These are phyloP conservation scores for Digitaria exilis DNA, from an alignment of 202 grass and related monocot genomes.

Conservation along the genomic window DNA sequence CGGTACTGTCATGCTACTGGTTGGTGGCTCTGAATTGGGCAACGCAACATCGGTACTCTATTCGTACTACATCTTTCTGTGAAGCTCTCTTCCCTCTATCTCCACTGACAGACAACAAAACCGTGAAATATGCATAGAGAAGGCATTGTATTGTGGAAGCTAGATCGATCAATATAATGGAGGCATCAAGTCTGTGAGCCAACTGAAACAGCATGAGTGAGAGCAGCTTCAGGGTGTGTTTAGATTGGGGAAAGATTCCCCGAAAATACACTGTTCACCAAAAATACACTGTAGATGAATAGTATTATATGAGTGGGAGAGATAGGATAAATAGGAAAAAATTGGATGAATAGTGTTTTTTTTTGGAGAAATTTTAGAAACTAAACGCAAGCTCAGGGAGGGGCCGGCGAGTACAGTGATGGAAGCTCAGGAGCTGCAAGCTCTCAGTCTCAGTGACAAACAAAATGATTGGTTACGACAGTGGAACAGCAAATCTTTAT, in stretches of 20 bases:
- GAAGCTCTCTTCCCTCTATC: neutral
- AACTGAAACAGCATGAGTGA: slow-evolving; percentile 9
- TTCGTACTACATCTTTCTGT: too few species aligned
- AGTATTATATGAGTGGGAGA: too few species aligned
- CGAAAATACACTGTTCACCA: too few species aligned
- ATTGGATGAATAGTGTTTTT: too few species aligned
- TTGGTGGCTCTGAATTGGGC: slow-evolving; percentile 38
- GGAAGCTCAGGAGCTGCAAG: slow-evolving; percentile 41
- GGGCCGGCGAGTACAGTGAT: slow-evolving; percentile 18
- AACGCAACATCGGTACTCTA: slow-evolving; percentile 12
- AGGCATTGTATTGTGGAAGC: slow-evolving; percentile 15
- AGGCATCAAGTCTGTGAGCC: slow-evolving; percentile 15
- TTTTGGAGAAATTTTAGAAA: too few species aligned
- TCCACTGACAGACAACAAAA: neutral
- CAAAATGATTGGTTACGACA: slow-evolving; percentile 42
- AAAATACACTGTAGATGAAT: too few species aligned
- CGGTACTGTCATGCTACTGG: slow-evolving; percentile 30
- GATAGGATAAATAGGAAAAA: too few species aligned
- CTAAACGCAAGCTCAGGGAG: neutral
- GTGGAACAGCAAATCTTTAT: slow-evolving; percentile 43
- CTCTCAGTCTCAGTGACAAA: slow-evolving; percentile 4
- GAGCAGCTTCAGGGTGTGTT: slow-evolving; percentile 2
- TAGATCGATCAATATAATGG: neutral
- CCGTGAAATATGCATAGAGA: neutral
- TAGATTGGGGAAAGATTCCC: too few species aligned